Evolutionary conservation across 2,329 filamentous ascomycete species (phyloP).

Genomic region (Alternaria gansuensis): DNA sequence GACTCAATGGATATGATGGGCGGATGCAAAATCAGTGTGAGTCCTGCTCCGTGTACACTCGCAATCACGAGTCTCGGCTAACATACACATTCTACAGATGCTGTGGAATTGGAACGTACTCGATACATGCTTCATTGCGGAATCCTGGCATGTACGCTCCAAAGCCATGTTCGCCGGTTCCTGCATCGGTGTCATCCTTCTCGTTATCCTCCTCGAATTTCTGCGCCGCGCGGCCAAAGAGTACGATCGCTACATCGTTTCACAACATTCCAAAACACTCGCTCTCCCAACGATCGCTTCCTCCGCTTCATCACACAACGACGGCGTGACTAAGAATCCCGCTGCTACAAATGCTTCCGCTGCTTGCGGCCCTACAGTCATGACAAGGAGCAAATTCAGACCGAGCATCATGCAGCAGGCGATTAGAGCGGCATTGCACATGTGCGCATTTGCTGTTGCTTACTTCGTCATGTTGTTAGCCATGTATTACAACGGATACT

Average conservation of each 20-base stretch:
- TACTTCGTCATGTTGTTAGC: conserved; percentile 81
- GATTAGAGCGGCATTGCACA: conserved; percentile 74
- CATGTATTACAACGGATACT: conserved; percentile 74
- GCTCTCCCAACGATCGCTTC: conserved; percentile 5
- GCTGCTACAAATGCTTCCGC: conserved; percentile 14
- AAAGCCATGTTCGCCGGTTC: conserved; percentile 78
- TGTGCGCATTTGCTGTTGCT: conserved; percentile 76
- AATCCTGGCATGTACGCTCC: conserved; percentile 74
- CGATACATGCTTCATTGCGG: conserved; percentile 75
- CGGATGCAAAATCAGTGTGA: conserved; percentile 47
- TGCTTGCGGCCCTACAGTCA: background rate
- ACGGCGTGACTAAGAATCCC: conserved; percentile 25
- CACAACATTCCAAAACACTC: conserved; percentile 55
- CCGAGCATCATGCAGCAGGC: conserved; percentile 74
- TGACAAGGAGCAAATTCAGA: conserved; percentile 45
- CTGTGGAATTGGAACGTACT: conserved; percentile 82
- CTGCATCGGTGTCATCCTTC: conserved; percentile 79
- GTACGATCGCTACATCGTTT: conserved; percentile 74
- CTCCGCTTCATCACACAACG: conserved; percentile 24
- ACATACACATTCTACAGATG: conserved; percentile 59
- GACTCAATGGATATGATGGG: conserved; percentile 37
- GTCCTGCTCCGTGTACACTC: background rate
- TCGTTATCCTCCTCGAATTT: conserved; percentile 76
- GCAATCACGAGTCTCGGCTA: background rate
- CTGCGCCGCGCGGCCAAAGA: conserved; percentile 76